A percentile compares a stretch with the other conserved stretches of the same genome.
These are phyloP conservation scores for Sphaerulina vaccinii DNA, from an alignment of 2,329 filamentous ascomycete species.

Conservation along the genomic window DNA sequence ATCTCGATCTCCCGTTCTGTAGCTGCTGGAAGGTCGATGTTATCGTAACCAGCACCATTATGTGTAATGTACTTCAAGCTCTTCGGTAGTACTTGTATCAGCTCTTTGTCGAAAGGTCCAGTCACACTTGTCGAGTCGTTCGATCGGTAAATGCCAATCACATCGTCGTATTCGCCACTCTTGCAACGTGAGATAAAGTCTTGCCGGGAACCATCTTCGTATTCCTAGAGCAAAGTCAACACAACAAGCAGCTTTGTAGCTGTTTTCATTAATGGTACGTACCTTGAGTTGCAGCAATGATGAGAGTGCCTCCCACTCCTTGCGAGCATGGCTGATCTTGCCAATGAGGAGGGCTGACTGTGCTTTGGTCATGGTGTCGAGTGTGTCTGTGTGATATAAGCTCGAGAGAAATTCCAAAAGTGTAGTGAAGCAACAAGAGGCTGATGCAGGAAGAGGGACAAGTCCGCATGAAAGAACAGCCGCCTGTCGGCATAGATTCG, in stretches of 20 bases:
- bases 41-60: constrained; percentile 44
- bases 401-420: not conserved
- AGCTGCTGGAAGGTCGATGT: constrained; percentile 38
- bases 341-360: constrained; percentile 47
- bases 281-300: constrained; percentile 37
- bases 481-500: not conserved
- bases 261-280: not conserved
- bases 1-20: constrained; percentile 42
- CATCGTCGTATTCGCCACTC: constrained; percentile 55
- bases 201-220: constrained; percentile 52
- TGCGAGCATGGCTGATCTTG: constrained; percentile 44
- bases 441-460: not conserved
- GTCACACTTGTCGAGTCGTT: constrained; percentile 54
- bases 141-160: constrained; percentile 58
- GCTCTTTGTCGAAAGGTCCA: constrained; percentile 48
- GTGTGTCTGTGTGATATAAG: not conserved
- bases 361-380: constrained; percentile 23
- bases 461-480: not conserved
- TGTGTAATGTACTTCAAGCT: constrained; percentile 48
- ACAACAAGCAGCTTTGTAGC: not conserved
- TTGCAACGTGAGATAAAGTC: constrained; percentile 58
- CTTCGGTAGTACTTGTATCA: constrained; percentile 43
- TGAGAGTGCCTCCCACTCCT: constrained; percentile 47
- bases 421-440: not conserved
- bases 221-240: constrained; percentile 46